Conservation (phyloP, 2,329 filamentous ascomycete genomes). For the Phoma sp. region DNA sequence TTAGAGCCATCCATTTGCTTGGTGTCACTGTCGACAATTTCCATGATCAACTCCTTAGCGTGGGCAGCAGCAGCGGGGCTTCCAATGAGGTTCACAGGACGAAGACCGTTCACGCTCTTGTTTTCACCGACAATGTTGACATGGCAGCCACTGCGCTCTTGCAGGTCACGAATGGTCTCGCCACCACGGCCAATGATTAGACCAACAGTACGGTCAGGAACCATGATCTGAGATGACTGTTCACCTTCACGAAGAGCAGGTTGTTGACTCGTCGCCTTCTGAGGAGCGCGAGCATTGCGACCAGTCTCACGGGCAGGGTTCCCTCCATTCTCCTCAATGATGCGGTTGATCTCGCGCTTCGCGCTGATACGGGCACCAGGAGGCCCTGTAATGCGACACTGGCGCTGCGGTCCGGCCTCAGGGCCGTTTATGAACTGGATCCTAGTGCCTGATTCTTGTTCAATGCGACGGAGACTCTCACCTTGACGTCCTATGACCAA, state of each 20-base stretch:
- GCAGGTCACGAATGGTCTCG: slow-evolving; percentile 90
- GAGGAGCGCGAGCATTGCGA: slow-evolving; percentile 50
- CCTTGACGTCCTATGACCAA: slow-evolving; percentile 90
- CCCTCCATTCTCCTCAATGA: slow-evolving; percentile 85
- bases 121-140: slow-evolving; percentile 95
- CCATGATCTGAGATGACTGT: slow-evolving; percentile 91
- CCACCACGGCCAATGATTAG: slow-evolving; percentile 93
- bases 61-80: slow-evolving; percentile 74
- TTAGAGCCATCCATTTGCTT: slow-evolving; percentile 51
- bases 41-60: slow-evolving; percentile 88
- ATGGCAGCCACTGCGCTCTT: slow-evolving; percentile 91
- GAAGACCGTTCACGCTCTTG: slow-evolving; percentile 88
- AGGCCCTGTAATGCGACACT: slow-evolving; percentile 85
- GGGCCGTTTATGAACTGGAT: slow-evolving; percentile 87
- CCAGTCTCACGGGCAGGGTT: slow-evolving; percentile 51
- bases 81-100: slow-evolving; percentile 90
- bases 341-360: slow-evolving; percentile 82
- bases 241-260: slow-evolving; percentile 76
- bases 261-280: slow-evolving; percentile 47
- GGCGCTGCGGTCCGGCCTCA: slow-evolving; percentile 75
- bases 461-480: slow-evolving; percentile 86
- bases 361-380: slow-evolving; percentile 76
- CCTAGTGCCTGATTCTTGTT: slow-evolving; percentile 80
- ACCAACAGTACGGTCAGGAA: slow-evolving; percentile 89
- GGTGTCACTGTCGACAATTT: slow-evolving; percentile 92